These are phyloP conservation scores for Dryadomyces quercivorus DNA, from an alignment of 2,329 filamentous ascomycete genomes.

Conservation along the genomic window DNA sequence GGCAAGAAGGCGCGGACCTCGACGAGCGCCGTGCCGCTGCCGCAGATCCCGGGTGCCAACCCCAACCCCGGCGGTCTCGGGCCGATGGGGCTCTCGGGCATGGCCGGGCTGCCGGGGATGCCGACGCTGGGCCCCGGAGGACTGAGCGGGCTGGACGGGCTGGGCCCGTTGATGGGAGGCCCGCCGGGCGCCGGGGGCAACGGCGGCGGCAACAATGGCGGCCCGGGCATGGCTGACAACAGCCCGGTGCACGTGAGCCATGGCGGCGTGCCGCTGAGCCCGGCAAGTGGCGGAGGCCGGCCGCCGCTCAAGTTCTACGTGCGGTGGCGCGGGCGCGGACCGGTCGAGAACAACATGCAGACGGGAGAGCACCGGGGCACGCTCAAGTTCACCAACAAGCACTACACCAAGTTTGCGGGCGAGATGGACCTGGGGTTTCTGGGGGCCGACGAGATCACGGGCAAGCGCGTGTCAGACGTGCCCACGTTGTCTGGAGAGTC, in stretches of 20 bases:
- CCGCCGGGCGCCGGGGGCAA: not conserved
- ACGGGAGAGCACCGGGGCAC: slow-evolving; percentile 13
- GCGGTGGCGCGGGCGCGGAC: slow-evolving; percentile 16
- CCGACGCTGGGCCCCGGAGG: slow-evolving; percentile 2
- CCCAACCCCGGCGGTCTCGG: not conserved
- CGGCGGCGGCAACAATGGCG: not conserved
- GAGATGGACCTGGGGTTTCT: slow-evolving; percentile 15
- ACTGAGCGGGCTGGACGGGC: slow-evolving; percentile 7
- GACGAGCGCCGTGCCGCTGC: not conserved
- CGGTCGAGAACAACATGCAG: slow-evolving; percentile 14
- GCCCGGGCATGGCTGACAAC: no score
- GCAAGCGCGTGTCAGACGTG: slow-evolving; percentile 13
- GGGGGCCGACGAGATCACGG: slow-evolving; percentile 13
- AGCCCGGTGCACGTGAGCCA: not conserved
- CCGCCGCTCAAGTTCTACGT: slow-evolving; percentile 14
- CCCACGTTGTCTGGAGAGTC: slow-evolving; percentile 8
- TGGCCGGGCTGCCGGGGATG: slow-evolving; percentile 9
- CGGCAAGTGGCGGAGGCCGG: not conserved
- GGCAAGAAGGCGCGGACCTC: slow-evolving; percentile 2
- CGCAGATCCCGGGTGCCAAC: not conserved
- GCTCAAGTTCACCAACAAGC: slow-evolving; percentile 16
- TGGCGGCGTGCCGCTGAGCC: not conserved
- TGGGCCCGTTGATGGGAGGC: slow-evolving; percentile 7
- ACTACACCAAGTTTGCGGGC: slow-evolving; percentile 16
- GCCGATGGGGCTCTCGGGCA: slow-evolving; percentile 1